Evolutionary conservation across 352 stramenopile species (phyloP), one percentile per base, ranked within the genome.

Genomic region (Phytophthora agathidicida): DNA sequence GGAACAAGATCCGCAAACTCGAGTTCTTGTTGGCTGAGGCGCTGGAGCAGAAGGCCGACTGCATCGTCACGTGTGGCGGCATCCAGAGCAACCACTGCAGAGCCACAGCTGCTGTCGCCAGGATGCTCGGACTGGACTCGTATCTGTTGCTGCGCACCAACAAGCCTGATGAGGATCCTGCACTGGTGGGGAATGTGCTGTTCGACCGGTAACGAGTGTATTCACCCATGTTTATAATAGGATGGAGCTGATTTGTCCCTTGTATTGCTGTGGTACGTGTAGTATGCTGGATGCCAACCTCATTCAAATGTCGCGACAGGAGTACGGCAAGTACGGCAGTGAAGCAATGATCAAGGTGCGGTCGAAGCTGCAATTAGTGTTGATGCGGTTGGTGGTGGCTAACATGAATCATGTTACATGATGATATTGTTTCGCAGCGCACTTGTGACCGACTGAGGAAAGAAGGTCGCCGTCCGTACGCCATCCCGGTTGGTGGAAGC

Each of bases 1-100:
- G 94, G 20, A 98, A 98, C 71, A 98, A 98, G 72, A 89, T 97
- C 68, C 91, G 94, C 49, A 98, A 98, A 66, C 77, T 98, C 27
- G 94, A 98, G 80, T 98, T 98, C 68, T 70, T 98, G 7, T 65
- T 98, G 52, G 86, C 91, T 11, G 89, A 98, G 41, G 94, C 92
- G 23, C 41, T 97, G n/a, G 76, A 71, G n/a, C 73, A 91, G 54
- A 68, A 78, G 7, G 90, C 80, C 22, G 80, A 97, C 75, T 94
- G 89, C 39, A 68, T 98, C 35, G 83, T 98, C 17, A 98, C 94
- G 4, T 97, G 94, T 68, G 94, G 94, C 14, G 94, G 91, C 7
- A 70, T 97, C 36, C 94, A 98, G 76, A 96, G 84, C 71, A 98
- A 98, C 79, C 94, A 98, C 69, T 98, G 94, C 77, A 78, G 86